Conservation (phyloP, 495 filamentous ascomycete genomes). For the Podospora anserina region DNA sequence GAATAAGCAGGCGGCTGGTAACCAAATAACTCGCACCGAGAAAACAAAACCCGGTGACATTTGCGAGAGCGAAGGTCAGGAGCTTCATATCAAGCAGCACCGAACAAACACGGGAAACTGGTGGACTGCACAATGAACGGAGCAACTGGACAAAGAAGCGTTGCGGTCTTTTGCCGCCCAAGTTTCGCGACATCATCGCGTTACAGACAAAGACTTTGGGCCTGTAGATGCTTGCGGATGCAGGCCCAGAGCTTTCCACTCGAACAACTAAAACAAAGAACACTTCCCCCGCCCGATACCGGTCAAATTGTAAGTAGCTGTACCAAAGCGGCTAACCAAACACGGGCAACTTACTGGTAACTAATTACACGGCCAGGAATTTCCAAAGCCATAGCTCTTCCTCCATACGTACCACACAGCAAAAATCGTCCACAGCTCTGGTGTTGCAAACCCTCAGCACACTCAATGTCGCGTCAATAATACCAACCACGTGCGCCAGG, state of each 20-base stretch:
- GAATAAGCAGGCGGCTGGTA: not conserved
- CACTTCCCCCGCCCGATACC: not conserved
- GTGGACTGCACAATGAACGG: not conserved
- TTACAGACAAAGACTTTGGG: not conserved
- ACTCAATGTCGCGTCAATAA: conserved; percentile 39
- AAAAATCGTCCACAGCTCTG: not conserved
- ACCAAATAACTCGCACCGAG: not conserved
- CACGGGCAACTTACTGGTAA: not conserved
- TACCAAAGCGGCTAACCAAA: not conserved
- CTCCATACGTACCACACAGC: not conserved
- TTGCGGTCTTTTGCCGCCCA: not conserved
- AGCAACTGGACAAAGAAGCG: not conserved
- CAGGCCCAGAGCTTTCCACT: not conserved
- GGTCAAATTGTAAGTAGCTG: not conserved
- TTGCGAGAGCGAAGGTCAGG: not conserved
- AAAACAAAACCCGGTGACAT: not conserved
- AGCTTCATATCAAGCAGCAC: not conserved
- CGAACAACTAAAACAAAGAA: not conserved
- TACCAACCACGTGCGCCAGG: conserved; percentile 75
- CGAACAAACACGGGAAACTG: not conserved
- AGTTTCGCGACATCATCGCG: not conserved
- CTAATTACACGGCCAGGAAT: not conserved
- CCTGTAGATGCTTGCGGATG: not conserved
- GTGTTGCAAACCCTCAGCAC: not conserved
- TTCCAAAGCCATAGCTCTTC: not conserved